These are phyloP conservation scores for Ceratocystis colombiana DNA, from an alignment of 2,329 filamentous ascomycete genomes.

Conservation along the genomic window DNA sequence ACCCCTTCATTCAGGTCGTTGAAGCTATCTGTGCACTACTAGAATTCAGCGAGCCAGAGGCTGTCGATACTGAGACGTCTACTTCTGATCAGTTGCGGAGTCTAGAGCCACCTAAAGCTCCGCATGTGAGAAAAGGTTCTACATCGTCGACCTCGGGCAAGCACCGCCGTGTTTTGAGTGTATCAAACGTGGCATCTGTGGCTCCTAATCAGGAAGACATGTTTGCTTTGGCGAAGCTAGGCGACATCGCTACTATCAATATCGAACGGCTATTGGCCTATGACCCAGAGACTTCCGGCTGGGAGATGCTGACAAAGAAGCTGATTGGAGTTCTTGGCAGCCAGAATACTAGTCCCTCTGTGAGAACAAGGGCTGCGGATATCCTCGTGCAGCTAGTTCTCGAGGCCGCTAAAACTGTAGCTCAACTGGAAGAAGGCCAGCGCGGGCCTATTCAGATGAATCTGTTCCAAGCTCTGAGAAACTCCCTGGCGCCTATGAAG, in stretches of 20 bases:
- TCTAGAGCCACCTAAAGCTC: conserved; percentile 20
- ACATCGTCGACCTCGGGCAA: conserved; percentile 34
- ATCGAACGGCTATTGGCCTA: conserved; percentile 62
- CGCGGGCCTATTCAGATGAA: conserved; percentile 59
- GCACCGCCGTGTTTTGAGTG: conserved; percentile 40
- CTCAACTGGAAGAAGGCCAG: conserved; percentile 41
- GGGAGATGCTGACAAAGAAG: conserved; percentile 54
- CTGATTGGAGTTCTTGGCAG: conserved; percentile 44
- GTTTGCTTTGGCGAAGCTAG: conserved; percentile 62
- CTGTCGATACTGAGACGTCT: conserved; percentile 12
- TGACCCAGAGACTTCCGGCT: conserved; percentile 60
- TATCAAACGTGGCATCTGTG: conserved; percentile 37
- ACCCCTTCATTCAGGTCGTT: conserved; percentile 68
- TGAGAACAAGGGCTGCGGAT: conserved; percentile 52
- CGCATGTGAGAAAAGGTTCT: conserved; percentile 30
- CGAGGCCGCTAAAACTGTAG: conserved; percentile 48
- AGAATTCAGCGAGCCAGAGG: conserved; percentile 31
- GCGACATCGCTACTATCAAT: conserved; percentile 63
- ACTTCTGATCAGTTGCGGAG: conserved; percentile 21
- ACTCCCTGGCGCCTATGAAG: conserved; percentile 40
- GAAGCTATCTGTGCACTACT: conserved; percentile 64
- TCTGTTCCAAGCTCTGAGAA: conserved; percentile 56
- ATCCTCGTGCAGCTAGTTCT: conserved; percentile 50
- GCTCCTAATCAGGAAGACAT: conserved; percentile 52
- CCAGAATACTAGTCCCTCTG: conserved; percentile 39